A percentile compares a stretch with the other conserved stretches of the same genome.
Evolutionary conservation across 192 early-diverging fungal genomes (phyloP).

Genomic region (Diversispora epigaea): DNA sequence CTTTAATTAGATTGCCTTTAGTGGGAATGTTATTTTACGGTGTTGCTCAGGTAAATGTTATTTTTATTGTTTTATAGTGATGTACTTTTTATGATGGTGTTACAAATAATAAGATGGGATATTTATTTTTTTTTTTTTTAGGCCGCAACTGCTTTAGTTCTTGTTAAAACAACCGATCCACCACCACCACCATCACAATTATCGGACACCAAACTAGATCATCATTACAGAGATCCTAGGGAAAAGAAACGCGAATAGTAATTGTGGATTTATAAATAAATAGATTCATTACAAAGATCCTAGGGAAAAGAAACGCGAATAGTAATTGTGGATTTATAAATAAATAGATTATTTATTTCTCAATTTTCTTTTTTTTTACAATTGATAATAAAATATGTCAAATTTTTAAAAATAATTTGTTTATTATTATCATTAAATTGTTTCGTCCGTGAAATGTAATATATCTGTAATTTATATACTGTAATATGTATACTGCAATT

Average conservation of each 20-base stretch:
- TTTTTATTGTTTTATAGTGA: conserved; percentile 4
- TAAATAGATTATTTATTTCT: too few relatives aligned
- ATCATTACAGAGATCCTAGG: conserved; percentile 5
- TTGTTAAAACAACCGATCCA: conserved; percentile 24
- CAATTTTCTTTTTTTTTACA: too few relatives aligned
- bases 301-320: background rate
- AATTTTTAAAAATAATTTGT: too few relatives aligned
- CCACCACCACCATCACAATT: conserved; percentile 23
- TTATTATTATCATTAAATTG: too few relatives aligned
- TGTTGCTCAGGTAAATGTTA: conserved; percentile 48
- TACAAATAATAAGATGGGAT: background rate
- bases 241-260: background rate
- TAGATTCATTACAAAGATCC: background rate
- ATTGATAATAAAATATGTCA: too few relatives aligned
- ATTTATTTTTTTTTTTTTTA: conserved; percentile 7
- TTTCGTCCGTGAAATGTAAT: too few relatives aligned
- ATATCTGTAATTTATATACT: too few relatives aligned
- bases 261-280: too few relatives aligned
- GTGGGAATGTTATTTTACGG: conserved; percentile 56
- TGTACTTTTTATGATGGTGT: background rate
- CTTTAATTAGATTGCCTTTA: conserved; percentile 52
- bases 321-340: too few relatives aligned
- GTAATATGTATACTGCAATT: too few relatives aligned
- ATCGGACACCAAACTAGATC: background rate
- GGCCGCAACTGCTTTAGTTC: conserved; percentile 25